phyloP scores from a whole-genome alignment of 352 stramenopile species.

The Globisporangium polare region DNA sequence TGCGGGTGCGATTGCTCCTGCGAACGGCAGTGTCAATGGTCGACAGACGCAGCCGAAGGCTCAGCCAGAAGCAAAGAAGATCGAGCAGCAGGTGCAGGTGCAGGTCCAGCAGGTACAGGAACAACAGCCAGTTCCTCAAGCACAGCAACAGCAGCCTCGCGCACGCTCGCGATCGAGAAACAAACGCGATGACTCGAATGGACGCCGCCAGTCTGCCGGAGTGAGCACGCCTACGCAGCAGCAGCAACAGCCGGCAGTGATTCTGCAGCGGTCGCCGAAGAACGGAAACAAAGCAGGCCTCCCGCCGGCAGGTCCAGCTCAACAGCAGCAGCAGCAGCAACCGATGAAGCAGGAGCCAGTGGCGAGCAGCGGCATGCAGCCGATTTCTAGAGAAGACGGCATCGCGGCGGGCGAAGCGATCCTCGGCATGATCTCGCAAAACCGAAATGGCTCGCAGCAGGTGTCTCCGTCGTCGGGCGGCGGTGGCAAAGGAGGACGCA shows the following conservation, averaged over 20 bases:
- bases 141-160: constrained; percentile 26
- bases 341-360: constrained; percentile 15
- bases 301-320: constrained; percentile 5
- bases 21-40: constrained; percentile 15
- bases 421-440: constrained; percentile 76
- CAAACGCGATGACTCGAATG: constrained; percentile 53
- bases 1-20: constrained; percentile 13
- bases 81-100: constrained; percentile 15
- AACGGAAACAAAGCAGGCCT: constrained; percentile 21
- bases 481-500: neutral
- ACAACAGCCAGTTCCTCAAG: constrained; percentile 23
- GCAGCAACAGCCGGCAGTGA: constrained; percentile 39
- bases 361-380: constrained; percentile 41
- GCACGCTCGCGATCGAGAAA: constrained; percentile 45
- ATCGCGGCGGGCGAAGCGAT: constrained; percentile 80
- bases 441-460: constrained; percentile 16
- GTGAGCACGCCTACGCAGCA: constrained; percentile 5
- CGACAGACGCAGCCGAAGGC: constrained; percentile 16
- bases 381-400: constrained; percentile 74
- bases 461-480: constrained; percentile 1
- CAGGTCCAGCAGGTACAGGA: constrained; percentile 34
- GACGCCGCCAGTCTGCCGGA: constrained; percentile 17
- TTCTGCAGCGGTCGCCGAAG: constrained; percentile 60
- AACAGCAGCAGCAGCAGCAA: constrained; percentile 20
- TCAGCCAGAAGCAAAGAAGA: constrained; percentile 26